These are phyloP conservation scores for Colletotrichum gloeosporioides DNA, from an alignment of 2,329 filamentous ascomycete genomes.

Conservation along the genomic window DNA sequence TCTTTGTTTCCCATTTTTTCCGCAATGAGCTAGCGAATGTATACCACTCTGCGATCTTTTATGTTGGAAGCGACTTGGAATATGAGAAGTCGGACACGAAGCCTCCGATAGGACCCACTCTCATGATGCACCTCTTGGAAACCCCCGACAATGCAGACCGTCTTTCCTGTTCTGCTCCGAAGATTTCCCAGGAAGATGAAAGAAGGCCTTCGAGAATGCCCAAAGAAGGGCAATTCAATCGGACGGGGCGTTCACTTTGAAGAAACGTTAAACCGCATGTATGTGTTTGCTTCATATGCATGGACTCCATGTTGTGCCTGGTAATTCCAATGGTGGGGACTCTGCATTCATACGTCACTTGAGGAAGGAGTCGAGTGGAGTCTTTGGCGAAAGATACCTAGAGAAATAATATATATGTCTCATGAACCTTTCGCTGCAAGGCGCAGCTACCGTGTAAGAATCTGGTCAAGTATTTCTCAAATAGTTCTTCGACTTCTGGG, in stretches of 20 bases:
- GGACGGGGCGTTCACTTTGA: not conserved
- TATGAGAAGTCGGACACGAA: not conserved
- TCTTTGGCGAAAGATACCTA: fast-evolving
- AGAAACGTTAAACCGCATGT: not conserved
- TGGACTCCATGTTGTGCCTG: not conserved
- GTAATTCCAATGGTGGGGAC: not conserved
- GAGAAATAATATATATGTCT: not conserved
- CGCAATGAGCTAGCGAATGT: not conserved
- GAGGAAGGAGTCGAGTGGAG: not conserved
- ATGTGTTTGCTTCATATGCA: not conserved
- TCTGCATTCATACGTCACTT: not conserved
- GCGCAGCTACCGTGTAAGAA: no score
- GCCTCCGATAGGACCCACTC: not conserved
- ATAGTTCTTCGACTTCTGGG: no score
- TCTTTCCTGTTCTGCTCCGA: not conserved
- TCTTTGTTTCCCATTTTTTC: not conserved
- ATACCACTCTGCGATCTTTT: not conserved
- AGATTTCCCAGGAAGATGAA: not conserved
- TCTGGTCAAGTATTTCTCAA: no score
- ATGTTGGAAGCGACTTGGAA: not conserved
- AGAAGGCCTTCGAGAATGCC: not conserved
- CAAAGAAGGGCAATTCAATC: not conserved
- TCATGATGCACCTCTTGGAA: not conserved
- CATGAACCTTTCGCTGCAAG: not conserved
- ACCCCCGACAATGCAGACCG: not conserved